Conservation (phyloP, 192 early-diverging fungal genomes). For the Linnemannia elongata region DNA sequence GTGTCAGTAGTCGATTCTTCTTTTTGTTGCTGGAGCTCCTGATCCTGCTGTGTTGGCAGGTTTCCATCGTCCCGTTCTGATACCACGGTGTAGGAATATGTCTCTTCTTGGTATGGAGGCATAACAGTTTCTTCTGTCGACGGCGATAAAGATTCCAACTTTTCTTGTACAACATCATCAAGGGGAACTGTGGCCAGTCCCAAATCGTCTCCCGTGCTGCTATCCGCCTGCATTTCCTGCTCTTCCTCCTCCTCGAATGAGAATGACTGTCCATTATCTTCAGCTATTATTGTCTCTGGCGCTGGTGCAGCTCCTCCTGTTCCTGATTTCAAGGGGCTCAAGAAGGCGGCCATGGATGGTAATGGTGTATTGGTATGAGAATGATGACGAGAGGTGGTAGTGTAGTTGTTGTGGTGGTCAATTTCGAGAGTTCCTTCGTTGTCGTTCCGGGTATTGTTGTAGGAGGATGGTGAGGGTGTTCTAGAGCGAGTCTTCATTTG, state of each 20-base stretch:
- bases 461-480: constrained; percentile 26
- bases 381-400: neutral
- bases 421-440: constrained; percentile 3
- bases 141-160: neutral
- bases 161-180: neutral
- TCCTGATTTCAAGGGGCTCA: constrained; percentile 31
- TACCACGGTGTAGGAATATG: neutral
- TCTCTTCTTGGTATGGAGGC: neutral
- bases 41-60: neutral
- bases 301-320: constrained; percentile 1
- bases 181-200: constrained; percentile 15
- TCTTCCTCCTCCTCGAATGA: neutral
- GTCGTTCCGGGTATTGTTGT: constrained; percentile 8
- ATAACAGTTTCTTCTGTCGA: neutral
- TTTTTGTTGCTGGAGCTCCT: constrained; percentile 5
- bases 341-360: neutral
- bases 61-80: neutral
- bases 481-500: constrained; percentile 17
- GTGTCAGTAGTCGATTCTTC: neutral
- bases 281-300: constrained; percentile 6
- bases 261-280: neutral
- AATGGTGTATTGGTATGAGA: constrained; percentile 5
- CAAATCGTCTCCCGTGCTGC: constrained; percentile 2
- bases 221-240: neutral
- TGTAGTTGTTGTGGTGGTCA: constrained; percentile 5